These are phyloP conservation scores for Apiotrichum veenhuisii DNA, from an alignment of 1,284 basidiomycete genomes.

Conservation along the genomic window DNA sequence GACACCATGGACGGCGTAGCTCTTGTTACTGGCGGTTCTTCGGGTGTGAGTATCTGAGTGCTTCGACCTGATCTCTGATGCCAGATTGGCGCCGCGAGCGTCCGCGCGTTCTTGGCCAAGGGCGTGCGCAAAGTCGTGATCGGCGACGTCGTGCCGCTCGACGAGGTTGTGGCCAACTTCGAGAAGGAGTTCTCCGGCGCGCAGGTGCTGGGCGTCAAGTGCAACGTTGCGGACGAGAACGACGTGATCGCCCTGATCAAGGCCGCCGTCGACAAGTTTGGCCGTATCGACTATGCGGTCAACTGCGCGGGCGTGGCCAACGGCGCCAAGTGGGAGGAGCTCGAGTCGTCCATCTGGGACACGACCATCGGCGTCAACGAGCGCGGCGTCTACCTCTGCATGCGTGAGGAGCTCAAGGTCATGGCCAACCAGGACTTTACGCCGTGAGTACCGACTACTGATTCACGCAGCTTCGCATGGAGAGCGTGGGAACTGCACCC, in stretches of 20 bases:
- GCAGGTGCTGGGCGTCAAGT: conserved; percentile 6
- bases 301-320: conserved; percentile 33
- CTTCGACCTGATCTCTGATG: background rate
- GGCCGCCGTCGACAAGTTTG: conserved; percentile 17
- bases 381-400: conserved; percentile 21
- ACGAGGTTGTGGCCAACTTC: background rate
- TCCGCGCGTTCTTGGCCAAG: conserved; percentile 7
- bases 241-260: conserved; percentile 12
- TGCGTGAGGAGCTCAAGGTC: conserved; percentile 18
- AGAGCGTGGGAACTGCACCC: too few relatives aligned
- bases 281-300: conserved; percentile 36
- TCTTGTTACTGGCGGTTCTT: conserved; percentile 23
- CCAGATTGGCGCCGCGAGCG: conserved; percentile 16
- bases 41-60: conserved; percentile 17
- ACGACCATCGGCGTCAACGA: conserved; percentile 30
- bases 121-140: conserved; percentile 7
- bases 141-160: conserved; percentile 1
- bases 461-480: too few relatives aligned
- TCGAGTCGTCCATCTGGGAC: conserved; percentile 24
- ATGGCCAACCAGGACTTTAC: conserved; percentile 19
- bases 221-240: conserved; percentile 16
- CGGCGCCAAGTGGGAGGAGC: conserved; percentile 12
- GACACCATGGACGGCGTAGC: conserved; percentile 22
- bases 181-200: background rate
- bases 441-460: background rate